phyloP scores from a whole-genome alignment of 208 protist genomes.

The Leishmania martiniquensis region DNA sequence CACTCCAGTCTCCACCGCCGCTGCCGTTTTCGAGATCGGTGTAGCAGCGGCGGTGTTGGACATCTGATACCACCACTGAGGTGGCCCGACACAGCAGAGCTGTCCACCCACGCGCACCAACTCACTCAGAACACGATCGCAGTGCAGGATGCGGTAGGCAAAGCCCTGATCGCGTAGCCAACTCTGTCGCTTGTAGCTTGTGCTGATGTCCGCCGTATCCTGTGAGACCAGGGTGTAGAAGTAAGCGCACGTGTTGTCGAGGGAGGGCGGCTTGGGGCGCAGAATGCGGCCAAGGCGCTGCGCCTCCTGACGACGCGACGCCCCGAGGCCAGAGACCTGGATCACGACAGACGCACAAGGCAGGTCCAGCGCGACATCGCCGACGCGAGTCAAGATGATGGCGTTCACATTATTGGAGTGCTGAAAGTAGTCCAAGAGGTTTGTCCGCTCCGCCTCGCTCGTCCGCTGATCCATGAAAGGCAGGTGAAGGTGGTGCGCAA shows the following conservation, averaged over 20 bases:
- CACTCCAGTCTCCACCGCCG: not conserved
- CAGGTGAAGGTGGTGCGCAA: slow-evolving; percentile 79
- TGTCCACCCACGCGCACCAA: slow-evolving; percentile 47
- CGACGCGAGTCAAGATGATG: slow-evolving; percentile 97
- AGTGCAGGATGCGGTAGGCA: slow-evolving; percentile 84
- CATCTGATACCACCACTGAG: slow-evolving; percentile 86
- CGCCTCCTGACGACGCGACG: slow-evolving; percentile 96
- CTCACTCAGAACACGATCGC: slow-evolving; percentile 54
- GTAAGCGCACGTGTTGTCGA: slow-evolving; percentile 96
- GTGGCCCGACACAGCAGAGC: slow-evolving; percentile 78
- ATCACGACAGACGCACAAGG: slow-evolving; percentile 99
- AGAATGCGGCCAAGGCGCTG: slow-evolving; percentile 98
- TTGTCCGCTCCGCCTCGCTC: slow-evolving; percentile 77
- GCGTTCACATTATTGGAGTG: slow-evolving; percentile 84
- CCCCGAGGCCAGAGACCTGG: slow-evolving; percentile 97
- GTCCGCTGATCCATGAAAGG: slow-evolving; percentile 90
- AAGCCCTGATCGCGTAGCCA: slow-evolving; percentile 98
- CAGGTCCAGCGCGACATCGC: slow-evolving; percentile 98
- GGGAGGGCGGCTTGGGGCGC: slow-evolving; percentile 90
- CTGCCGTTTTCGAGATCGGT: not conserved
- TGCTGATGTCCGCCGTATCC: slow-evolving; percentile 98
- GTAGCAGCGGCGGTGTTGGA: not conserved
- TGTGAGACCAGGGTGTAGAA: slow-evolving; percentile 99
- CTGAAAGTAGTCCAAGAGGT: slow-evolving; percentile 90
- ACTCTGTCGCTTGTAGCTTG: slow-evolving; percentile 96